phyloP scores from a whole-genome alignment of 2,329 filamentous ascomycete genomes.

The Exophiala phaeomuriformis region DNA sequence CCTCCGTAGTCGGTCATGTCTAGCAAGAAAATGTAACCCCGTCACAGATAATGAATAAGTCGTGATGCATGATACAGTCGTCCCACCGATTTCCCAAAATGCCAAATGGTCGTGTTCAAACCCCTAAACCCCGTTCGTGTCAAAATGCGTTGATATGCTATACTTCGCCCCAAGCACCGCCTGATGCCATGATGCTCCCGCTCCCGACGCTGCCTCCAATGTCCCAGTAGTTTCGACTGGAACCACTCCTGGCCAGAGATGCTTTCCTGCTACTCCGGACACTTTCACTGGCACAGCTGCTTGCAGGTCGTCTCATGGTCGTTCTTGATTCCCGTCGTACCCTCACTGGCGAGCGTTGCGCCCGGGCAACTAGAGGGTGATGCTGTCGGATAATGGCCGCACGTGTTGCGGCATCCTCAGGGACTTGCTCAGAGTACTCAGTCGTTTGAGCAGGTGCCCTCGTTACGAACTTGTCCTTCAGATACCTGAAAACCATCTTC shows the following conservation, averaged over 20 bases:
- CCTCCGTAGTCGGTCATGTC: background rate
- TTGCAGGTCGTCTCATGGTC: slow-evolving; percentile 44
- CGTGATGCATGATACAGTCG: slow-evolving; percentile 18
- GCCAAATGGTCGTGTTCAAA: background rate
- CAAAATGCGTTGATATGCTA: slow-evolving; percentile 29
- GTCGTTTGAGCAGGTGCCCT: slow-evolving; percentile 35
- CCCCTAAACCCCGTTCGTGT: background rate
- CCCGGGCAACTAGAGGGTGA: slow-evolving; percentile 67
- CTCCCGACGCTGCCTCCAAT: slow-evolving; percentile 74
- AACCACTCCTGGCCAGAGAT: slow-evolving; percentile 50
- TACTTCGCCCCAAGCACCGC: slow-evolving; percentile 72
- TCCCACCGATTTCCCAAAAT: background rate
- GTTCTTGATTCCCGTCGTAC: slow-evolving; percentile 33
- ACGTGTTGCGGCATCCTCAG: slow-evolving; percentile 63
- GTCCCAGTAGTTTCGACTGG: slow-evolving; percentile 86
- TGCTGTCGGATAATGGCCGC: slow-evolving; percentile 80
- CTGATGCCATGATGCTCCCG: slow-evolving; percentile 58
- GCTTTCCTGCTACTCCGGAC: slow-evolving; percentile 63
- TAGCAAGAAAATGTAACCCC: background rate
- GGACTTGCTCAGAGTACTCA: slow-evolving; percentile 38
- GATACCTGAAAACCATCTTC: slow-evolving; percentile 82
- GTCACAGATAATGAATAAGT: slow-evolving; percentile 6
- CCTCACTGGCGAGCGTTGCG: slow-evolving; percentile 47
- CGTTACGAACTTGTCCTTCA: slow-evolving; percentile 62
- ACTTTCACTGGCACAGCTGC: slow-evolving; percentile 82